Evolutionary conservation across 192 early-diverging fungal species (phyloP), one percentile per base, ranked within the genome.

Genomic region (Podila epigama): DNA sequence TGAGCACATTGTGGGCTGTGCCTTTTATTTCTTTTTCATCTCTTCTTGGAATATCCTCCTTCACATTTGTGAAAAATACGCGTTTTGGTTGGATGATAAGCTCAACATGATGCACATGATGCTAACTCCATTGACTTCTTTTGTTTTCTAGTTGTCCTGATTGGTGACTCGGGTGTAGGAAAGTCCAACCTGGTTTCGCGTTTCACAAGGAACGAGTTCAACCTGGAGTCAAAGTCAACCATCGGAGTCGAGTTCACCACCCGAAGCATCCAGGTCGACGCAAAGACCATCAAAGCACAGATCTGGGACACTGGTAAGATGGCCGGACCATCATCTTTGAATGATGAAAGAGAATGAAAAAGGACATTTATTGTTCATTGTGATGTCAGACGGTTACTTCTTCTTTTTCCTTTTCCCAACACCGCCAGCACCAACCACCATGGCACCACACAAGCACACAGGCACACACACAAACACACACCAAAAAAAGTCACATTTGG

Each of bases 171-270:
- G 22, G 96, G 96, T 32, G 96, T 97, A 65, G 97, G 97, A 61
- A 99, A 99, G 82, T 97, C 97, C 78, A 98, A 97, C 83, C 92
- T 99, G 34, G 90, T 99, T 58, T 89, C 92, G 66, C 92, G 97
- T 64, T 99, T 98, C 84, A 96, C 96, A 36, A 93, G 95, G 67
- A 96, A 98, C 85, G 96, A 97, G 83, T 99, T 99, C 83, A 97
- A 95, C 83, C 86, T 97, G 64, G 95, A 97, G 79, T 98, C 96
- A 63, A 98, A 97, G 84, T 96, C 96, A 34, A 99, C 97, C 57
- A 99, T 99, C 82, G 97, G 97, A 71, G 95, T 99, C 56, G 97
- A 99, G 79, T 99, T 98, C 83, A 96, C 95, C 40, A 98, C 95
- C 33, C 87, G 96, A 66, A 93, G 89, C 83, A 97, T 99, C 68